Conservation (phyloP, 1,284 basidiomycete genomes). For the Microbotryum scabiosae region DNA sequence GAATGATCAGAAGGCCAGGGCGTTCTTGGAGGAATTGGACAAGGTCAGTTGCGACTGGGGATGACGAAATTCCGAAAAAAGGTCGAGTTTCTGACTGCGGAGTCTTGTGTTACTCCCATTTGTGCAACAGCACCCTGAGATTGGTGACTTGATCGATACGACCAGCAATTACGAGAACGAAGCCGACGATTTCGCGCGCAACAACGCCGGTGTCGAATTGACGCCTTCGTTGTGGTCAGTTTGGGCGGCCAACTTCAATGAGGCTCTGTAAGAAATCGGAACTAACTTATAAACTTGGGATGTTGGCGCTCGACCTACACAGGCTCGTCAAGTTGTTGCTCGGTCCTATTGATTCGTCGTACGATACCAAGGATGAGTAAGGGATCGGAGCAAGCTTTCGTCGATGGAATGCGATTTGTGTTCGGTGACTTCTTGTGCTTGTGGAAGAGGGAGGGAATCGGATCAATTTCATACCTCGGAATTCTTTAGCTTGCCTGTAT, state of each 20-base stretch:
- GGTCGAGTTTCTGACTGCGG: not conserved
- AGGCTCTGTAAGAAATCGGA: too few relatives aligned
- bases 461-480: too few relatives aligned
- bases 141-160: conserved; percentile 43
- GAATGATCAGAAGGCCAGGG: conserved; percentile 35
- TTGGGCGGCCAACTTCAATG: too few relatives aligned
- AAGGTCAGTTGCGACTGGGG: conserved; percentile 9
- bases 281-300: too few relatives aligned
- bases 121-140: conserved; percentile 36
- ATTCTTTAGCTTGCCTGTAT: too few relatives aligned
- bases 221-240: conserved; percentile 38
- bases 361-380: not conserved
- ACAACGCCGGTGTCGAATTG: conserved; percentile 34
- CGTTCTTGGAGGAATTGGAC: conserved; percentile 44
- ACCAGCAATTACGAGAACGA: conserved; percentile 43
- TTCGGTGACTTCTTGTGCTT: too few relatives aligned
- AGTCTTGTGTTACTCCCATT: not conserved
- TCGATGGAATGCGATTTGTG: too few relatives aligned
- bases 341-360: not conserved
- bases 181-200: conserved; percentile 41
- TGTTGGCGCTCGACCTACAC: too few relatives aligned
- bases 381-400: too few relatives aligned
- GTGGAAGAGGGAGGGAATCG: too few relatives aligned
- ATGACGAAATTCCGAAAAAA: not conserved
- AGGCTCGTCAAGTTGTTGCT: not conserved